phyloP scores from a whole-genome alignment of 768 basidiomycete genomes.

The Tylopilus plumbeoviolaceoides region DNA sequence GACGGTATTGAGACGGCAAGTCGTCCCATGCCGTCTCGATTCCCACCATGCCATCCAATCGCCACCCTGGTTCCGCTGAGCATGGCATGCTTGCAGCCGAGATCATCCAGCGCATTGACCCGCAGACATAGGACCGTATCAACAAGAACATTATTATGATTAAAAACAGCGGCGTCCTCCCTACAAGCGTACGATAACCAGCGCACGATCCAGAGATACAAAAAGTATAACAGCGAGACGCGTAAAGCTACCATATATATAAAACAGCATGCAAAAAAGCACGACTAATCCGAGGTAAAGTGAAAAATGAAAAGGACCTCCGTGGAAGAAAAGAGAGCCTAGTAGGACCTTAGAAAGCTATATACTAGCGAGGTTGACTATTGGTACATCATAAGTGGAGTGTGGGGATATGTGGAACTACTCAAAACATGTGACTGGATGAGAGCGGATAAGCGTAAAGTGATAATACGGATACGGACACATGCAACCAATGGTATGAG shows the following conservation, averaged over 20 bases:
- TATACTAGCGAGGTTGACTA: constrained; percentile 31
- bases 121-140: too few relatives aligned
- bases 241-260: constrained; percentile 7
- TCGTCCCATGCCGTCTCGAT: neutral
- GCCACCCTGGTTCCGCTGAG: neutral
- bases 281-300: neutral
- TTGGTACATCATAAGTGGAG: constrained; percentile 33
- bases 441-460: constrained; percentile 11
- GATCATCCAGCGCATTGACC: too few relatives aligned
- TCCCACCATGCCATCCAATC: neutral
- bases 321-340: neutral
- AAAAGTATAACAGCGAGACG: constrained; percentile 5
- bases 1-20: neutral
- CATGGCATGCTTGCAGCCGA: too few relatives aligned
- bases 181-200: constrained; percentile 8
- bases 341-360: constrained; percentile 19
- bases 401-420: constrained; percentile 25
- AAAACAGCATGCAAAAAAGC: constrained; percentile 4
- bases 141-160: too few relatives aligned
- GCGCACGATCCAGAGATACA: constrained; percentile 7
- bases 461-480: constrained; percentile 11
- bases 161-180: constrained; percentile 2
- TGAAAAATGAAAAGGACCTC: neutral
- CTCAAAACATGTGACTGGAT: constrained; percentile 23
- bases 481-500: constrained; percentile 18